A percentile compares a stretch with the other conserved stretches of the same genome.
Evolutionary conservation across 2,329 filamentous ascomycete genomes (phyloP).

Genomic region (Sporothrix luriei): DNA sequence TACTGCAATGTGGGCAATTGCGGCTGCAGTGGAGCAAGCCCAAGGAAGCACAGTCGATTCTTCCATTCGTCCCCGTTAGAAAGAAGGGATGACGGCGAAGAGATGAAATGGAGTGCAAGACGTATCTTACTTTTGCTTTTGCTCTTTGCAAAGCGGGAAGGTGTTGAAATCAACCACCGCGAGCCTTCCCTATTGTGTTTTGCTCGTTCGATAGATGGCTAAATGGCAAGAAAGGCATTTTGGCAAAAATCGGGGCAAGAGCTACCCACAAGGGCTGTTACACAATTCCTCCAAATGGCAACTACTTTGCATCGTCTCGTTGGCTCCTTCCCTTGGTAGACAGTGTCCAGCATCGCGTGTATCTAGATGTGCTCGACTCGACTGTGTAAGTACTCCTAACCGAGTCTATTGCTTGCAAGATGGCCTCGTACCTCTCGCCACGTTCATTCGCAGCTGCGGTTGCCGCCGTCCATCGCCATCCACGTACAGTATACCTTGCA

Average conservation of each 20-base stretch:
- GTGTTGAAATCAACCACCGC: slow-evolving; percentile 14
- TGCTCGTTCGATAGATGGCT: slow-evolving; percentile 11
- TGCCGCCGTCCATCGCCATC: not conserved
- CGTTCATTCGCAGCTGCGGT: not conserved
- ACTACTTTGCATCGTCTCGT: not conserved
- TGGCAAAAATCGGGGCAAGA: slow-evolving; percentile 30
- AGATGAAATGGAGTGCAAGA: not conserved
- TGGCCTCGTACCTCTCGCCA: too few relatives aligned
- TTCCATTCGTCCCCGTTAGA: not conserved
- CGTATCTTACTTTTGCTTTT: too few relatives aligned
- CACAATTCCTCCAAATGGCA: slow-evolving; percentile 14
- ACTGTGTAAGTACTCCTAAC: not conserved
- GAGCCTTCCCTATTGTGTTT: not conserved
- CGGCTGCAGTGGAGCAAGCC: not conserved
- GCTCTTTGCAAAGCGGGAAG: not conserved
- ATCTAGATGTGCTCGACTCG: not conserved
- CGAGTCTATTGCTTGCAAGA: not conserved
- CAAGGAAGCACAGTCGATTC: not conserved
- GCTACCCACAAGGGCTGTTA: not conserved
- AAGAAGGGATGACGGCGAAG: not conserved
- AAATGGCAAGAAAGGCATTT: slow-evolving; percentile 26
- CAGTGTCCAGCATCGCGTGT: not conserved
- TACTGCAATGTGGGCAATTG: not conserved
- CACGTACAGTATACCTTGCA: not conserved
- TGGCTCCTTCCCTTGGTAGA: slow-evolving; percentile 2